Evolutionary conservation across 2,329 filamentous ascomycete species (phyloP).

Genomic region (Trichophyton rubrum): DNA sequence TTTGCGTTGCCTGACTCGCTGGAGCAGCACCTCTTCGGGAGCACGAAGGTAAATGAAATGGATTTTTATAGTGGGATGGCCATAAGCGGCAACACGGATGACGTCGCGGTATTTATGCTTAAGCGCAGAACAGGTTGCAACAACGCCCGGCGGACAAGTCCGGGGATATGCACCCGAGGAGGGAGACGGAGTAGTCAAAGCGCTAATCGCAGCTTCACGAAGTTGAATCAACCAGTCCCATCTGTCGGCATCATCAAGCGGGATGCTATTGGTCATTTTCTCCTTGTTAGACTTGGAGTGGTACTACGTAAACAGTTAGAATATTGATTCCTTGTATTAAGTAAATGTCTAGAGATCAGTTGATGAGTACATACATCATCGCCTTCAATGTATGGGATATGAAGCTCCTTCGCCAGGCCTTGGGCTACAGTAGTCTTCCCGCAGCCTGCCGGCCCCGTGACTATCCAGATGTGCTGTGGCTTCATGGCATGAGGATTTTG

Average conservation of each 20-base stretch:
- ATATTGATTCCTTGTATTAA: conserved; percentile 1
- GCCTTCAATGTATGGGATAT: conserved; percentile 62
- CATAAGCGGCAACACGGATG: conserved; percentile 68
- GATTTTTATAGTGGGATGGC: conserved; percentile 56
- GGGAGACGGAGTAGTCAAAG: conserved; percentile 29
- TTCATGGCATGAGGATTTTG: conserved; percentile 12
- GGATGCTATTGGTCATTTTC: conserved; percentile 77
- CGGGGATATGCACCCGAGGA: conserved; percentile 23
- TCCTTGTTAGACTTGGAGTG: conserved; percentile 58
- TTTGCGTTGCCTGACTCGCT: conserved; percentile 61
- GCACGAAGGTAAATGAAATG: conserved; percentile 91
- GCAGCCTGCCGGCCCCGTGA: conserved; percentile 67
- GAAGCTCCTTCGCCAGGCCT: conserved; percentile 49
- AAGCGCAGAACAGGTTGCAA: conserved; percentile 88
- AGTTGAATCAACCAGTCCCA: conserved; percentile 91
- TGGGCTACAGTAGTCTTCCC: conserved; percentile 66
- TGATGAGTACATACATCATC: conserved; percentile 50
- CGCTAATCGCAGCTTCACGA: conserved; percentile 49
- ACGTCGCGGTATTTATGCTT: conserved; percentile 97
- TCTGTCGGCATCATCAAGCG: conserved; percentile 81
- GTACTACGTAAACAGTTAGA: conserved; percentile 25
- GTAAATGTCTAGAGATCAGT: neutral
- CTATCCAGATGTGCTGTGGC: conserved; percentile 67
- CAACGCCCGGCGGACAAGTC: conserved; percentile 52
- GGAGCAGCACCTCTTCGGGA: conserved; percentile 58